A percentile compares a stretch with the other conserved stretches of the same genome.
Conservation (phyloP, 495 filamentous ascomycete genomes). For the Aspergillus funiculosus region DNA sequence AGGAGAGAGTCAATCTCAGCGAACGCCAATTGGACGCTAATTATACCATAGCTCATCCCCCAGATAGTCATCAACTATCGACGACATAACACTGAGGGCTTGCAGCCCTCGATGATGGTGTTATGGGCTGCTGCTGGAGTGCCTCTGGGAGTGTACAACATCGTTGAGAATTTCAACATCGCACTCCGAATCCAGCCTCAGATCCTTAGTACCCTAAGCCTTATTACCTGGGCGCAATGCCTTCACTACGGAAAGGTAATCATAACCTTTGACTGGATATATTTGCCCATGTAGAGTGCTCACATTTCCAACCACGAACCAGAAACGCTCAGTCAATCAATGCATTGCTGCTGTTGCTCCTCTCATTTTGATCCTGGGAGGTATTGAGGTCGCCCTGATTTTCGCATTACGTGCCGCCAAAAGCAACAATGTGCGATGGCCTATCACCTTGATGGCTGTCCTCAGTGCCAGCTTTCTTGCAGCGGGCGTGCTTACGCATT, state of each 20-base stretch:
- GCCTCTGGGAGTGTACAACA: slow-evolving; percentile 61
- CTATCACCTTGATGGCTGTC: slow-evolving; percentile 54
- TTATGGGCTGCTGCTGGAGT: slow-evolving; percentile 60
- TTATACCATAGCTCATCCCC: slow-evolving; percentile 49
- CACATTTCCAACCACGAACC: too few relatives aligned
- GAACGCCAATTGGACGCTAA: neutral
- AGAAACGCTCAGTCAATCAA: slow-evolving; percentile 43
- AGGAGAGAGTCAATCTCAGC: neutral
- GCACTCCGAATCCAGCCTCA: slow-evolving; percentile 57
- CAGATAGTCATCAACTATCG: slow-evolving; percentile 61
- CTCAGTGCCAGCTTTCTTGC: slow-evolving; percentile 53
- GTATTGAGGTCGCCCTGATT: slow-evolving; percentile 46
- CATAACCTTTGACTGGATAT: slow-evolving; percentile 14
- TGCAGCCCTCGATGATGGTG: slow-evolving; percentile 62
- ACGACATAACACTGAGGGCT: slow-evolving; percentile 51
- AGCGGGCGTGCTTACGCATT: slow-evolving; percentile 49
- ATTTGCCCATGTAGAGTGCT: neutral
- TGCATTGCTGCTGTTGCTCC: slow-evolving; percentile 35
- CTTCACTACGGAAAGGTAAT: slow-evolving; percentile 56
- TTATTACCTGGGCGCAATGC: slow-evolving; percentile 60
- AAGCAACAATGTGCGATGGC: slow-evolving; percentile 39
- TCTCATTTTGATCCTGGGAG: slow-evolving; percentile 42
- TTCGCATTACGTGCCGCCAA: slow-evolving; percentile 44
- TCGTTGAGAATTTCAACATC: slow-evolving; percentile 54
- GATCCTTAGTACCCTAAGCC: slow-evolving; percentile 54